phyloP scores from a whole-genome alignment of 2,329 filamentous ascomycete species.

The Fusarium compactum region DNA sequence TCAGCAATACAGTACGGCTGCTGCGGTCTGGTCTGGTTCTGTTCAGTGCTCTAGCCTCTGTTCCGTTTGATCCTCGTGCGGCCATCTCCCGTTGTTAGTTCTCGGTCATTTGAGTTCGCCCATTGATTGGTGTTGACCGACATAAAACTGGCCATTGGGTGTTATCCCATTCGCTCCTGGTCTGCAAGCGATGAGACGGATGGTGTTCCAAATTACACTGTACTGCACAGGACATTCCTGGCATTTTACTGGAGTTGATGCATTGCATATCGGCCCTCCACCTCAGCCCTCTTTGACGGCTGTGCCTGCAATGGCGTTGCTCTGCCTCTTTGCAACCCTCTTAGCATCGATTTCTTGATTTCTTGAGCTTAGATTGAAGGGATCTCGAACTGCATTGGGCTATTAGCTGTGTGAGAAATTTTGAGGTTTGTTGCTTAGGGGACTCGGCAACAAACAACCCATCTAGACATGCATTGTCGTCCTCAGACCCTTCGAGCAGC shows the following conservation, averaged over 20 bases:
- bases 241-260: slow-evolving; percentile 18
- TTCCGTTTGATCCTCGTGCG: slow-evolving; percentile 32
- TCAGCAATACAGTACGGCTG: slow-evolving; percentile 21
- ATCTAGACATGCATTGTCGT: slow-evolving; percentile 1
- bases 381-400: slow-evolving; percentile 2
- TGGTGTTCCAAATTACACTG: slow-evolving; percentile 13
- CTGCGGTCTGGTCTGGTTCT: slow-evolving; percentile 2
- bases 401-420: slow-evolving; percentile 2
- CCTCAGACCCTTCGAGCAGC: slow-evolving; percentile 8
- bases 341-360: neutral
- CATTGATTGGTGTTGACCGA: slow-evolving; percentile 18
- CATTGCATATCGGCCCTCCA: slow-evolving; percentile 45
- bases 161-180: slow-evolving; percentile 16
- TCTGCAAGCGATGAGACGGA: slow-evolving; percentile 15
- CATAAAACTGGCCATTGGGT: slow-evolving; percentile 7
- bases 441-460: slow-evolving; percentile 4
- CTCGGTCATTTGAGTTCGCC: slow-evolving; percentile 6
- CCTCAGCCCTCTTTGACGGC: slow-evolving; percentile 48
- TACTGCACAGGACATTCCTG: neutral
- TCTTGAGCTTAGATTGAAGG: neutral
- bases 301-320: slow-evolving; percentile 44
- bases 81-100: slow-evolving; percentile 15
- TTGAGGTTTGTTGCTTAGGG: neutral
- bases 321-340: slow-evolving; percentile 38
- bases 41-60: slow-evolving; percentile 6